Base-by-base conservation (phyloP, 2,329 filamentous ascomycete genomes). In the Fusarium graminum region DNA sequence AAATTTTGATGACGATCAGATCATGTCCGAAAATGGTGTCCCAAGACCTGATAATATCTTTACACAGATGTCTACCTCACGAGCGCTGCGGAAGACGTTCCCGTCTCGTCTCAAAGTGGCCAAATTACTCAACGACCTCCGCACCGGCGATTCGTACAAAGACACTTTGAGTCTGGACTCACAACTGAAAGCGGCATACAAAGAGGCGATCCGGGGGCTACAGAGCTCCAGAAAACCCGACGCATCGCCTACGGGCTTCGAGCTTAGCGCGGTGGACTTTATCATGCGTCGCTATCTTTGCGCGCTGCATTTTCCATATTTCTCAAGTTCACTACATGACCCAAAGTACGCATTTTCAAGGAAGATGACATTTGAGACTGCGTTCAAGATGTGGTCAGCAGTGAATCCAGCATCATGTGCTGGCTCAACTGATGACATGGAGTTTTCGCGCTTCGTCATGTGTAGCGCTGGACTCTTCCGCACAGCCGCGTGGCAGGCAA, bases 281-380 rank as follows among this genome's bases (percentile, higher is more conserved):
- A 73, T 86, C 22, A 79, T 87, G 60, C 80, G 83, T 26, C 83
- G 85, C 10, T 87, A 86, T 67, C 73, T 89, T 4, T 77, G 85
- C 7, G 77, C 82, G 0, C 78, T 90, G 0, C 88, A 91, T 68
- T 77, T 84, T 4, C 84, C 84, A 0, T 88, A 81, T 68, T 81
- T 83, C 26, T 73, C 72, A 1, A 69, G 76, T 0, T 76, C 81
- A 2, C 72, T 81, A 3, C 72, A 73, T 1, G 77, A 85, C 6
- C 76, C 81, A 1, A 70, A 77, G 4, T 87, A 82, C 59, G 82
- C 83, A 1, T 87, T 81, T 59, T 86, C 85, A 0, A 74, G 83
- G 1, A 83, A 81, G 41, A 78, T 81, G 0, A 75, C 81, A 0
- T 64, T 85, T 7, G 85, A 88, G 8, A 77, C 77, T 0, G 77